These are phyloP conservation scores for Aspergillus bridgeri DNA, from an alignment of 495 filamentous ascomycete genomes.

Conservation along the genomic window DNA sequence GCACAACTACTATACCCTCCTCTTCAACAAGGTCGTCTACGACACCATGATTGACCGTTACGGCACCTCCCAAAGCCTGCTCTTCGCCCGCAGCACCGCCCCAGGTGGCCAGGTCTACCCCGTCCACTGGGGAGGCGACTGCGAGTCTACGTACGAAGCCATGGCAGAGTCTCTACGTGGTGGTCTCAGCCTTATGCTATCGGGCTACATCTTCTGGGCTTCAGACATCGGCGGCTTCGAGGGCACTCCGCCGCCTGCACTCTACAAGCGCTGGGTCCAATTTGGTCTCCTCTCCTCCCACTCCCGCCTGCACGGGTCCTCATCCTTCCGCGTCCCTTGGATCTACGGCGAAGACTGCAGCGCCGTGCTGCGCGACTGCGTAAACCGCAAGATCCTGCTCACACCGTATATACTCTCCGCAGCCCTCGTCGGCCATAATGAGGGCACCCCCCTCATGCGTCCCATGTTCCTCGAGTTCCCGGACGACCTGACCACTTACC, in stretches of 20 bases:
- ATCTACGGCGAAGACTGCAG: conserved; percentile 63
- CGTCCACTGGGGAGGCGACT: conserved; percentile 65
- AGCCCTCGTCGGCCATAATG: conserved; percentile 40
- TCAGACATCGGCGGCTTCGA: conserved; percentile 74
- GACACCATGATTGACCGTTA: conserved; percentile 57
- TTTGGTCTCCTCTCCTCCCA: conserved; percentile 67
- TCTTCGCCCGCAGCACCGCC: conserved; percentile 65
- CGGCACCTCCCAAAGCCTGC: conserved; percentile 55
- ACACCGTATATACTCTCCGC: conserved; percentile 62
- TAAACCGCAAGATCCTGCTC: conserved; percentile 57
- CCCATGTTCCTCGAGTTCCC: conserved; percentile 66
- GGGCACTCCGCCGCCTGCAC: conserved; percentile 59
- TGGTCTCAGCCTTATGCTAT: conserved; percentile 62
- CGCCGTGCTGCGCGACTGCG: conserved; percentile 54
- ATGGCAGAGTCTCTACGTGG: conserved; percentile 72
- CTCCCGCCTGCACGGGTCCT: conserved; percentile 63
- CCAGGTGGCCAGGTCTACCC: conserved; percentile 68
- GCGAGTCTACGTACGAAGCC: conserved; percentile 67
- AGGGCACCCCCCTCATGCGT: conserved; percentile 54
- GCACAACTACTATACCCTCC: conserved; percentile 73
- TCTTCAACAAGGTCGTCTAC: conserved; percentile 70
- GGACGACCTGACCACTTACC: conserved; percentile 57
- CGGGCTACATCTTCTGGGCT: conserved; percentile 66
- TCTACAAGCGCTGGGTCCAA: conserved; percentile 76
- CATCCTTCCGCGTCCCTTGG: conserved; percentile 70